Evolutionary conservation across 2,329 filamentous ascomycete genomes (phyloP), one percentile per base, ranked within the genome.

Genomic region (Aspergillus sp.): DNA sequence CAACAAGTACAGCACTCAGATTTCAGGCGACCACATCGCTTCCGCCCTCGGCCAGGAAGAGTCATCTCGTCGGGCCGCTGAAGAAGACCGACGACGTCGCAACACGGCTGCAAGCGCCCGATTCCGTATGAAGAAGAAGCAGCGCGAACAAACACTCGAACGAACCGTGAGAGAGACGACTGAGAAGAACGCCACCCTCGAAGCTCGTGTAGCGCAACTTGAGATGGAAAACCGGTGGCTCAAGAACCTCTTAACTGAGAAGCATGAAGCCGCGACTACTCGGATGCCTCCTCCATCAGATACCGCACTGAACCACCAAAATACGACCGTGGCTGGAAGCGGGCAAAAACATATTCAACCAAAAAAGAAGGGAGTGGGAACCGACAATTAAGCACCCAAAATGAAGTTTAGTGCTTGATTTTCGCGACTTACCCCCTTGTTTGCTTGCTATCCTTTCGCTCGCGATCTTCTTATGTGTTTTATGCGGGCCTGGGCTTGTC

Each of bases 81-180:
- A 96, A 77, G 92, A 96, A 78, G 92, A 96, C 76, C 96, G 96
- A 81, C 89, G 92, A 54, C 88, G 92, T 62, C 88, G 92, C 66
- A 96, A 96, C 80, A 96, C 93, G 2, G 92, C 92, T 34, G 92
- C 92, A 59, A 93, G 89, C 67, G 92, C 92, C 19, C 90, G 92
- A 54, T 96, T 96, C 84, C 90, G 92, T 62, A 88, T 95, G 75
- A 96, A 96, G 87, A 96, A 96, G 89, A 96, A 96, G 87, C 91
- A 95, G 80, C 89, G 92, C 54, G 92, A 96, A 81, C 91, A 93
- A 77, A 90, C 91, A 8, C 87, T 96, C 56, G 91, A 94, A 77
- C 88, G 87, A 72, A 89, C 87, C 3, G 89, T 92, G 70, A 92
- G 93, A 77, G 92, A 96, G 68, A 91, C 94, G 79, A 87, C 87